Percentiles rank a stretch among this genome's conserved stretches.
Conservation (phyloP, 2,329 filamentous ascomycete genomes). For the Corynespora cassiicola region DNA sequence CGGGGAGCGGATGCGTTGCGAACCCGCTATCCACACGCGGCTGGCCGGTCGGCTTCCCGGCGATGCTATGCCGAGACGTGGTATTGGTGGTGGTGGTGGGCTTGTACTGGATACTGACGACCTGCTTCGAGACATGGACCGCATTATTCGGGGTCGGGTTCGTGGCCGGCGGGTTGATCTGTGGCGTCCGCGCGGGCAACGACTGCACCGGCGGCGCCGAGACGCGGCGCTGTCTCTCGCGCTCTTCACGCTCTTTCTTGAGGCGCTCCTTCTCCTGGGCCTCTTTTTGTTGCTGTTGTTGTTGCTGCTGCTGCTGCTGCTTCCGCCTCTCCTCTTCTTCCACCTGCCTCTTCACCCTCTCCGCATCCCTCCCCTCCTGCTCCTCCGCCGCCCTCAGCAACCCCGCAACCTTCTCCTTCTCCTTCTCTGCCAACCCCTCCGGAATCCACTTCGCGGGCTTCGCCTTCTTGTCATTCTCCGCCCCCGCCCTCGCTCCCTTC, state of each 20-base stretch:
- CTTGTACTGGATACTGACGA: conserved; percentile 18
- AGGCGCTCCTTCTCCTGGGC: conserved; percentile 3
- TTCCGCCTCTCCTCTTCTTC: conserved; percentile 13
- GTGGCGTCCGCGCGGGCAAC: conserved; percentile 16
- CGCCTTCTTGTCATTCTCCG: conserved; percentile 21
- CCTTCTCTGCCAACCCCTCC: conserved; percentile 18
- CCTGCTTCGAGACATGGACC: conserved; percentile 15
- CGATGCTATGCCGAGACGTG: neutral
- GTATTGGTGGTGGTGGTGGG: conserved; percentile 3
- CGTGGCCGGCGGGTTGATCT: conserved; percentile 13
- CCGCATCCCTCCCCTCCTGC: conserved; percentile 16
- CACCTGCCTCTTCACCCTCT: conserved; percentile 7
- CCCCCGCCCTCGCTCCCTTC: conserved; percentile 22
- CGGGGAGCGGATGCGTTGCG: conserved; percentile 6
- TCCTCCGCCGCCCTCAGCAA: conserved; percentile 27
- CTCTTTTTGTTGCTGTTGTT: neutral
- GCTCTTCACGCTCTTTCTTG: conserved; percentile 1
- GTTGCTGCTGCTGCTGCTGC: neutral
- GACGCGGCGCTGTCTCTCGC: neutral
- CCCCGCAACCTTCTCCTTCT: conserved; percentile 23
- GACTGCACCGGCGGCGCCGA: no score
- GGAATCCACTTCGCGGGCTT: conserved; percentile 21
- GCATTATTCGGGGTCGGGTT: conserved; percentile 1
- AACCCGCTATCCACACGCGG: conserved; percentile 22
- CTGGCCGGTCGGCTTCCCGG: conserved; percentile 4